A percentile compares a stretch with the other conserved stretches of the same genome.
phyloP scores from a whole-genome alignment of 1,284 basidiomycete species.

The Cutaneotrichosporon sp. region DNA sequence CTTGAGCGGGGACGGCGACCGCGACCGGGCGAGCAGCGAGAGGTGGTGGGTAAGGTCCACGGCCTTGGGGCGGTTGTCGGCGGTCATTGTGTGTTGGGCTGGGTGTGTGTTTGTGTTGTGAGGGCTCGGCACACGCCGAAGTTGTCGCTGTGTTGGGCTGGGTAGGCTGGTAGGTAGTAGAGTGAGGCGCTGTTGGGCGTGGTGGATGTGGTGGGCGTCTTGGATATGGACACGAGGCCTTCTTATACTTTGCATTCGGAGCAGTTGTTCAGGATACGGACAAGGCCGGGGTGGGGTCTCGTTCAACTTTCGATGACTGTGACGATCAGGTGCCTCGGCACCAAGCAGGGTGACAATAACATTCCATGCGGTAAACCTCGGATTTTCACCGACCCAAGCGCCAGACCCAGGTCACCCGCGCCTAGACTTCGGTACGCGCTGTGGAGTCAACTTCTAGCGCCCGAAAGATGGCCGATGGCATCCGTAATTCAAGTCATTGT shows the following conservation, averaged over 20 bases:
- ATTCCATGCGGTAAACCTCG: neutral
- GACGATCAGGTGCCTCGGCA: no score
- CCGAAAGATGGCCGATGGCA: no score
- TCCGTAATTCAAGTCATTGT: no score
- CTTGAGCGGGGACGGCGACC: slow-evolving; percentile 64
- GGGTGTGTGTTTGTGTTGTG: neutral
- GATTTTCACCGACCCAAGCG: neutral
- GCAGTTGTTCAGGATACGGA: no score
- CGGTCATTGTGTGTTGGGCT: slow-evolving; percentile 1
- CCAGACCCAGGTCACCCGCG: neutral
- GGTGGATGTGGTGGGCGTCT: neutral
- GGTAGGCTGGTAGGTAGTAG: neutral
- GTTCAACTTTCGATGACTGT: no score
- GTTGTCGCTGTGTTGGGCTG: neutral
- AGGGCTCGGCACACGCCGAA: slow-evolving; percentile 2
- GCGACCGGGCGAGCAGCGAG: slow-evolving; percentile 58
- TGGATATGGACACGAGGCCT: neutral
- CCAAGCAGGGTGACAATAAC: neutral
- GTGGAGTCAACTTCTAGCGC: no score
- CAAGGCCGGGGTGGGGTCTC: no score
- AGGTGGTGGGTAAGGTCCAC: slow-evolving; percentile 62
- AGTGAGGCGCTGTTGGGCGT: neutral
- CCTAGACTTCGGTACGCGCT: no score
- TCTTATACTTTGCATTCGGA: neutral
- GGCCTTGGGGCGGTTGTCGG: slow-evolving; percentile 31